Evolutionary conservation across 2,329 filamentous ascomycete species (phyloP).

Genomic region (Penicillium sp.): DNA sequence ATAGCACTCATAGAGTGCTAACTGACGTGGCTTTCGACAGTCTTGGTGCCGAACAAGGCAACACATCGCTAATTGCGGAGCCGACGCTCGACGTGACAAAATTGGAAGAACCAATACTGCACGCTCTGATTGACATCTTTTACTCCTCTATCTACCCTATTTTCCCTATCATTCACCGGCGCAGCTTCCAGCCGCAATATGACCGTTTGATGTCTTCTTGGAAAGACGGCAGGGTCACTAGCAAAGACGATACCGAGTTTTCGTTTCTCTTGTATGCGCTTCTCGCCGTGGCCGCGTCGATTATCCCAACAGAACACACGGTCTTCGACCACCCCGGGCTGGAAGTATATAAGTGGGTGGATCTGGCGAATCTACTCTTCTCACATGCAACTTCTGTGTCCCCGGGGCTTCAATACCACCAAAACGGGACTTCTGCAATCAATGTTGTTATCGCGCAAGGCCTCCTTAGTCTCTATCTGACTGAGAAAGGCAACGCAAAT

Average conservation of each 20-base stretch:
- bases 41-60: background rate
- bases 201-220: conserved; percentile 1
- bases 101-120: background rate
- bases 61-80: background rate
- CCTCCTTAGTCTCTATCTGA: conserved; percentile 9
- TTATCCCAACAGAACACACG: conserved; percentile 1
- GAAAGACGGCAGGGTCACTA: background rate
- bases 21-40: background rate
- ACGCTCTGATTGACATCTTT: conserved; percentile 2
- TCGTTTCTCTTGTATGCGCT: conserved; percentile 7
- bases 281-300: conserved; percentile 8
- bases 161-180: conserved; percentile 3
- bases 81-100: background rate
- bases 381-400: background rate
- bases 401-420: background rate
- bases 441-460: conserved; percentile 6
- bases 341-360: background rate
- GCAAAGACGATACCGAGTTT: conserved; percentile 1
- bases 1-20: background rate
- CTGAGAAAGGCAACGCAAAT: conserved; percentile 6
- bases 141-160: conserved; percentile 9
- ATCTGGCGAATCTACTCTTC: conserved; percentile 2
- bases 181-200: conserved; percentile 3
- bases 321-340: background rate
- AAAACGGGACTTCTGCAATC: conserved; percentile 1